Conservation (phyloP, 1,139 yeast genomes). For the Meyerozyma elateridarum region DNA sequence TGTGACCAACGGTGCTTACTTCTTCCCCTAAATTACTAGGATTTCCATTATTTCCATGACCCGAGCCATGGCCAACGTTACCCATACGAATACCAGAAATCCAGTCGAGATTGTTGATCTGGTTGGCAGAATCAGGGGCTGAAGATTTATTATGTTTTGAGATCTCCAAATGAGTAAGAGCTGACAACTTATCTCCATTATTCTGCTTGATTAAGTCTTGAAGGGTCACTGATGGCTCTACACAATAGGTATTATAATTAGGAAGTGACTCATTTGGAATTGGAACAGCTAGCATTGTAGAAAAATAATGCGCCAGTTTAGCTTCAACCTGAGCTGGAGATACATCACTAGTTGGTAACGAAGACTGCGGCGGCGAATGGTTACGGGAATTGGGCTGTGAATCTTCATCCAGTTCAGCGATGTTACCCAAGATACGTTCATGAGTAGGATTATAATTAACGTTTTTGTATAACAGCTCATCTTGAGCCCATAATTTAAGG, state of each 20-base stretch:
- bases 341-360: no score
- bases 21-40: slow-evolving; percentile 86
- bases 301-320: no score
- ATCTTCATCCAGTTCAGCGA: slow-evolving; percentile 16
- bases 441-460: slow-evolving; percentile 51
- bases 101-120: slow-evolving; percentile 79
- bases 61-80: slow-evolving; percentile 35
- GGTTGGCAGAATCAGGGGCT: slow-evolving; percentile 23
- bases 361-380: slow-evolving; percentile 1
- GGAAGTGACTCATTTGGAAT: slow-evolving; percentile 8
- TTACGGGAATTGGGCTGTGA: background rate
- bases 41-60: slow-evolving; percentile 13
- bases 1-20: slow-evolving; percentile 82
- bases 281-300: background rate
- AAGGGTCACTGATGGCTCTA: slow-evolving; percentile 36
- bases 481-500: slow-evolving; percentile 75
- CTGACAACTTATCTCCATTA: slow-evolving; percentile 34
- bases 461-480: slow-evolving; percentile 52
- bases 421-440: slow-evolving; percentile 22
- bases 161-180: slow-evolving; percentile 30
- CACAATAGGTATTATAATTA: slow-evolving; percentile 32
- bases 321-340: slow-evolving; percentile 2
- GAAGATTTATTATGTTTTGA: slow-evolving; percentile 25
- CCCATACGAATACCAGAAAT: slow-evolving; percentile 88
- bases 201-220: slow-evolving; percentile 29